Evolutionary conservation across 371 early-diverging fungal genomes (phyloP).

Genomic region (Lichtheimia ornata): DNA sequence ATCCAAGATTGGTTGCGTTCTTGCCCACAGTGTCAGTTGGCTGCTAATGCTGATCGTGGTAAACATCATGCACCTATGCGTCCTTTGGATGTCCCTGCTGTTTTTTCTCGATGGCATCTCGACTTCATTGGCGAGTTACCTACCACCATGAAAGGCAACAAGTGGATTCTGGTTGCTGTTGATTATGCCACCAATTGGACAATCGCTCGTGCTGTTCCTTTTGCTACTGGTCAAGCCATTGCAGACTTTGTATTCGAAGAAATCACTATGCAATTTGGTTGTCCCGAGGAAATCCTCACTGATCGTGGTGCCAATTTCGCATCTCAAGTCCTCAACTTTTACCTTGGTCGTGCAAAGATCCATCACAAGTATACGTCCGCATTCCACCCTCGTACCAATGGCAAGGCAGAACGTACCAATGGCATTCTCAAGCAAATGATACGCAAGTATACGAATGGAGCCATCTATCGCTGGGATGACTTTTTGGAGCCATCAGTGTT

Average conservation of each 20-base stretch:
- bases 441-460: conserved; percentile 10
- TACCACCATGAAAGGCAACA: conserved; percentile 13
- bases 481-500: conserved; percentile 13
- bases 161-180: conserved; percentile 31
- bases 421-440: conserved; percentile 20
- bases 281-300: conserved; percentile 25
- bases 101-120: conserved; percentile 27
- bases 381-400: conserved; percentile 23
- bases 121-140: conserved; percentile 29
- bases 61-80: conserved; percentile 15
- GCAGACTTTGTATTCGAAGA: conserved; percentile 24
- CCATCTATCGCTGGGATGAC: conserved; percentile 10
- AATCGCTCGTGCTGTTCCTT: conserved; percentile 34
- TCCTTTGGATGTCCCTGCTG: conserved; percentile 1
- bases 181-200: conserved; percentile 46
- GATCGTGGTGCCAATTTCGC: conserved; percentile 27
- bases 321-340: background rate
- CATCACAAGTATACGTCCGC: conserved; percentile 25
- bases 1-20: conserved; percentile 12
- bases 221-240: conserved; percentile 20
- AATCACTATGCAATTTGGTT: conserved; percentile 34
- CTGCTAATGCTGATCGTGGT: too few species aligned
- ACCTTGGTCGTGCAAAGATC: background rate
- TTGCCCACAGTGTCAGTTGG: conserved; percentile 28
- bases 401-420: conserved; percentile 29